Evolutionary conservation across 805 yeast genomes (phyloP), one percentile per base, ranked within the genome.

Genomic region (Saturnispora sekii): DNA sequence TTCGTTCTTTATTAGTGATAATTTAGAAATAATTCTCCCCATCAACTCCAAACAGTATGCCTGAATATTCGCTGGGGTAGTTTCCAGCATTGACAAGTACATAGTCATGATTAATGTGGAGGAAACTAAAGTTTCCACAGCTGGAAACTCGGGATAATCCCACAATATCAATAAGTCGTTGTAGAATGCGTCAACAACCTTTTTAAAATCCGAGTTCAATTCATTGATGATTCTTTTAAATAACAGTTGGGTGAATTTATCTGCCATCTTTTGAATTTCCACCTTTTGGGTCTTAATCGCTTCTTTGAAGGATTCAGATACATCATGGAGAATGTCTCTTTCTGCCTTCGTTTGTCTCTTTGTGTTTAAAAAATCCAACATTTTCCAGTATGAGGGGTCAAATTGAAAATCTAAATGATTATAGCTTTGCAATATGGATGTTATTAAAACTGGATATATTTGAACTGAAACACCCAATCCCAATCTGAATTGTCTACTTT

Each of bases 121-220:
- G 7, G 55, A 56, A 6, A 83, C 58, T 12, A 83, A 51, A 0
- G 66, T 51, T 48, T 76, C 84, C 1, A 80, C 69, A 0, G 75
- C 76, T 0, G 86, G 68, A 76, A 81, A 85, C 44, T 77, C 80
- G 0, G 87, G 84, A 8, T 59, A 59, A 2, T 64, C 58, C 9
- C 83, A 53, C 44, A 83, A 58, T 0, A 55, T 48, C 7, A 77
- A 46, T 16, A 84, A 60, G 53, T 85, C 95, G 36, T 72, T 74
- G 1, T 81, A 51, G 28, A 81, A 63, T 15, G 70, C 53, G 31
- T 81, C 87, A 33, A 83, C 52, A 2, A 68, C 56, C 32, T 60
- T 66, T 44, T 68, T 12, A 51, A 50, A 2, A 53, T 52, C 1
- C 59, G 38, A 14, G 63, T 67, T 1, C 70, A 63, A 39, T 52